A percentile compares a stretch with the other conserved stretches of the same genome.
Evolutionary conservation across 73 alveolate genomes (phyloP).

Genomic region (Durusdinium trenchii): DNA sequence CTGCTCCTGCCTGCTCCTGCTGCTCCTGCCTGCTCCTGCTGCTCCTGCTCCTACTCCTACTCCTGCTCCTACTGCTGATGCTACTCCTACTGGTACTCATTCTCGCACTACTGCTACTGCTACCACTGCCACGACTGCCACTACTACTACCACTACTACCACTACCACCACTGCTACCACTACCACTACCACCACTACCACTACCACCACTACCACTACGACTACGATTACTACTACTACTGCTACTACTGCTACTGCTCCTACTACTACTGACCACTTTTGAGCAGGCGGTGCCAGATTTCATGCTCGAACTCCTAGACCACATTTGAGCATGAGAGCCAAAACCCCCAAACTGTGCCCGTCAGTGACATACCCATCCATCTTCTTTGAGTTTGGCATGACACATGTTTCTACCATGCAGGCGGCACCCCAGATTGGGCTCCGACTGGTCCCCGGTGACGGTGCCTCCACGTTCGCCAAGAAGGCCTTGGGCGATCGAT

Average conservation of each 20-base stretch:
- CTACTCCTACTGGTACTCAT: background rate
- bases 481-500: background rate
- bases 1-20: background rate
- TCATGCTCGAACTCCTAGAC: no score
- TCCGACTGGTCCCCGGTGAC: slow-evolving; percentile 20
- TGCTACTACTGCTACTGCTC: background rate
- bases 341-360: no score
- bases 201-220: no score
- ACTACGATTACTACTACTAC: background rate
- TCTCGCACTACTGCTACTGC: background rate
- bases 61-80: background rate
- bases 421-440: slow-evolving; percentile 24
- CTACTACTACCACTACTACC: no score
- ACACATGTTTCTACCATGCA: background rate
- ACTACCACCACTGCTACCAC: background rate
- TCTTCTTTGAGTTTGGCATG: no score
- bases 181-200: background rate
- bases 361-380: no score
- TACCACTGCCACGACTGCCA: background rate
- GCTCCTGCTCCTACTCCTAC: background rate
- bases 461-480: slow-evolving; percentile 13
- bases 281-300: no score
- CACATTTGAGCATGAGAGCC: no score
- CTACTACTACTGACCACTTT: background rate
- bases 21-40: background rate